Base-by-base conservation (phyloP, 179 eudicot species). In the Gypsophila paniculata region DNA sequence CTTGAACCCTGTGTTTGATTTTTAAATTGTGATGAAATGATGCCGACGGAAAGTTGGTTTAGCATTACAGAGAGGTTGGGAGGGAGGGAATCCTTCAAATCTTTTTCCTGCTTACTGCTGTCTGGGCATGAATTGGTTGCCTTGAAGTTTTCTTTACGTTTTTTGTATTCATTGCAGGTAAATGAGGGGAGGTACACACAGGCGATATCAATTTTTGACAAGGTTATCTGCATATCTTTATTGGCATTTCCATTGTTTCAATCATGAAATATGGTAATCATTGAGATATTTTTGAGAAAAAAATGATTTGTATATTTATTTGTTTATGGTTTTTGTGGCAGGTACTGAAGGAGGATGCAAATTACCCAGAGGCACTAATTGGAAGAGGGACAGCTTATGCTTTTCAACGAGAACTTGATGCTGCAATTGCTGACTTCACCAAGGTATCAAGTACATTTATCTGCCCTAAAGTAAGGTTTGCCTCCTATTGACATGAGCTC, bases 311-410 rank as follows among this genome's bases (percentile, higher is more conserved):
- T 29, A 29, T 1, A 42, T 42, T 72, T 72, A 17, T 54, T 8
- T 22, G 0, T 12, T 61, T 61, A 32, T 29, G 17, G 22, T 53
- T 44, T 42, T 15, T 65, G 29, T 71, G 71, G 70, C 89, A 94
- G 99, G 90, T 94, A 57, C 83, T 94, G 67, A 81, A 84, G 77
- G 96, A 91, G 83, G 90, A 91, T 62, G 88, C 96, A 67, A 82
- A 90, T 74, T 94, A 91, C 76, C 96, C 99, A 18, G 99, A 94
- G 82, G 99, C 99, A 68, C 77, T 94, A 64, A 94, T 94, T 74
- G 99, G 99, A 82, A 85, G 99, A 83, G 99, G 99, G 79, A 94
- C 99, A 21, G 99, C 99, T 42, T 89, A 88, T 86, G 99, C 97
- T 78, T 94, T 94, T 64, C 89, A 89, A 79, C 85, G 99, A 69